phyloP scores from a whole-genome alignment of 345 rosid species.

The Mangifera indica region DNA sequence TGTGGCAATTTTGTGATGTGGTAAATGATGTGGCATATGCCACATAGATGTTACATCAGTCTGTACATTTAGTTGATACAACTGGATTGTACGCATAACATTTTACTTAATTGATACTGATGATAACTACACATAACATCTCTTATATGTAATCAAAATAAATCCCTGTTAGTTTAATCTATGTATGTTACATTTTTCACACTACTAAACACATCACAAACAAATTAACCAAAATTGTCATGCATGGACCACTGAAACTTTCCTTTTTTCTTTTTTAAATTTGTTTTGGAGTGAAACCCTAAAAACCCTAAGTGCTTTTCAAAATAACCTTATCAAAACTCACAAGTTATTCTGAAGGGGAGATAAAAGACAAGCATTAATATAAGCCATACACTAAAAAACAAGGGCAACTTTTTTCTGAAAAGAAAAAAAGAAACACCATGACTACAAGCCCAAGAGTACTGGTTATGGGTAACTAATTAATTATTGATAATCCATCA shows the following conservation, averaged over 20 bases:
- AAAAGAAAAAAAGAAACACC: neutral
- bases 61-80: no score
- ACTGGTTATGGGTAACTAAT: constrained; percentile 17
- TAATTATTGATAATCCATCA: constrained; percentile 5
- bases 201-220: no score
- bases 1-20: no score
- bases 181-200: no score
- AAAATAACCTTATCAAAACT: neutral
- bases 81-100: no score
- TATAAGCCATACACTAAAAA: neutral
- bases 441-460: constrained; percentile 11
- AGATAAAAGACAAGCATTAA: neutral
- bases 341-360: neutral
- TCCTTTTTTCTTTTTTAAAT: no score
- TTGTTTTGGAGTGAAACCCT: neutral
- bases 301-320: neutral
- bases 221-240: neutral
- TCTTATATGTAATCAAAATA: no score
- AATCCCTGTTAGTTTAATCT: no score
- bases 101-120: no score
- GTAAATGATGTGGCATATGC: no score
- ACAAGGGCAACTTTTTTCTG: neutral
- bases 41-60: no score
- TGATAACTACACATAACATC: no score
- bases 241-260: neutral